Base-by-base conservation (phyloP, 2,329 filamentous ascomycete species). In the Paecilomyces fulvus region DNA sequence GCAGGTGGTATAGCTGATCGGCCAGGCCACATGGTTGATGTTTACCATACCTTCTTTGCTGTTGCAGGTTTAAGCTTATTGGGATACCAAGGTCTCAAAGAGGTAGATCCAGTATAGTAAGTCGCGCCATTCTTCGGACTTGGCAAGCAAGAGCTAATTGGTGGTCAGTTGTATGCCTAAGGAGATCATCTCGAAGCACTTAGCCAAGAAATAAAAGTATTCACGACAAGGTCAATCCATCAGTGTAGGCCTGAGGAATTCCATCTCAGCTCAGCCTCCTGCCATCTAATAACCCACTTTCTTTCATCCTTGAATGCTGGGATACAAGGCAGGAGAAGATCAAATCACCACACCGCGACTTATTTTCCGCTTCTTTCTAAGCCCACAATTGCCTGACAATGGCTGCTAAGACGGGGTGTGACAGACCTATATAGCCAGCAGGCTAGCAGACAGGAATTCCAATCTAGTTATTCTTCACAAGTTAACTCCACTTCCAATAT, bases 21-120 rank as follows among this genome's bases (percentile, higher is more conserved):
- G 59, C 92, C 94, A 9, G 92, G 89, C 25, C 86, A 99, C 67
- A 91, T 92, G 87, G 92, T 96, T 21, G 94, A 99, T 77, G 92
- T 99, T 31, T 99, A 95, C 78, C 94, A 99, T 69, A 97, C 94
- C 0, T 78, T 86, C 54, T 99, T 99, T 71, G 91, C 90, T 23
- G 75, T 96, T 61, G 89, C 92, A 20, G 94, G 94, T 1, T 75
- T 99, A 63, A 95, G 91, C 69, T 80, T 99, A 56, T 76, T 97
- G 28, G 85, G 85, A 10, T 89, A 88, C 66, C 84, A 88, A 6
- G 90, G 86, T 0, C 74, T 96, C 49, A 81, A 87, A 64, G 84
- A 87, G 58, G 87, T 99, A 54, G 89, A 99, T 71, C 89, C 94
- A 30, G 83, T 90, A 49, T 99, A 97, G 85, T 89, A 77, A 77